phyloP scores from a whole-genome alignment of 768 basidiomycete genomes.

The Tulasnella sp. region DNA sequence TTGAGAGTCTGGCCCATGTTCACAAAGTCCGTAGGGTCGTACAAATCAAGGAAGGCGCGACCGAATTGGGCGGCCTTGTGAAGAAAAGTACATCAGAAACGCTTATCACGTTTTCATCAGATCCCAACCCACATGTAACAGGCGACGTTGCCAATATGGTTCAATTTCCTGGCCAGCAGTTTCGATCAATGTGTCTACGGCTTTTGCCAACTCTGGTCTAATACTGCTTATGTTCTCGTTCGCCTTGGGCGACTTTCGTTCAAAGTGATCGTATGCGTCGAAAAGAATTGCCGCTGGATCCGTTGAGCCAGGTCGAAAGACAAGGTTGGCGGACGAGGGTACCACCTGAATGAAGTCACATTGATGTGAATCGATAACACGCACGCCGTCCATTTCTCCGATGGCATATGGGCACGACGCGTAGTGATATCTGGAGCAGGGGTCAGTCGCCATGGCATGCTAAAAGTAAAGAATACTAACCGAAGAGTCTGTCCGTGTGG shows the following conservation, averaged over 20 bases:
- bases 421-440: constrained; percentile 58
- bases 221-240: constrained; percentile 88
- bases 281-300: constrained; percentile 85
- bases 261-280: constrained; percentile 86
- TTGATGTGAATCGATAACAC: constrained; percentile 65
- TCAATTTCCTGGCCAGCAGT: constrained; percentile 92
- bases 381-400: constrained; percentile 81
- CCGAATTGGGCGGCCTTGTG: constrained; percentile 91
- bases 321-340: constrained; percentile 64
- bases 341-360: constrained; percentile 93
- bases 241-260: constrained; percentile 73
- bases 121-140: constrained; percentile 54
- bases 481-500: constrained; percentile 79
- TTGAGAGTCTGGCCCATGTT: constrained; percentile 86
- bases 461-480: constrained; percentile 34
- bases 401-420: constrained; percentile 61
- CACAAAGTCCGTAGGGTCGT: constrained; percentile 86
- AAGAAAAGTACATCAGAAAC: not conserved
- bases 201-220: constrained; percentile 69
- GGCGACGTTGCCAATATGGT: constrained; percentile 73
- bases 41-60: constrained; percentile 82
- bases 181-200: constrained; percentile 86
- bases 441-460: not conserved
- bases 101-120: not conserved
- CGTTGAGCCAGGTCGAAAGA: constrained; percentile 88